Evolutionary conservation across 2,329 filamentous ascomycete genomes (phyloP).

Genomic region (Knufia petricola): DNA sequence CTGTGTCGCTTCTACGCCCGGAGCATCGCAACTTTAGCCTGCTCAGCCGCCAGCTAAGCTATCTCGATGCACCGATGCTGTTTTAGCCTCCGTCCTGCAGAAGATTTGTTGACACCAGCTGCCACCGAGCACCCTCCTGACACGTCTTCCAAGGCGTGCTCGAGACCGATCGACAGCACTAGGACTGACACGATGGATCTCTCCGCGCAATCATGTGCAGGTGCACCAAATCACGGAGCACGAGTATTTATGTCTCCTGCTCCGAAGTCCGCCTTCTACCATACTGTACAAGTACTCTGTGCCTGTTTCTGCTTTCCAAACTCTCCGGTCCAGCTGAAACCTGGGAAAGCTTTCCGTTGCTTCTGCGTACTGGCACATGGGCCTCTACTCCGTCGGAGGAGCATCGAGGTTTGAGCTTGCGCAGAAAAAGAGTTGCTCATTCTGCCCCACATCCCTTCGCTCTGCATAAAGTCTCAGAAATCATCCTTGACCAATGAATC

Average conservation of each 20-base stretch:
- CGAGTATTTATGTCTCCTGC: too few relatives aligned
- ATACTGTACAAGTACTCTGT: too few relatives aligned
- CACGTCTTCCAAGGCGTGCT: background rate
- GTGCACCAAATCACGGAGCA: too few relatives aligned
- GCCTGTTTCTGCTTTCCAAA: too few relatives aligned
- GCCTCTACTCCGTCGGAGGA: too few relatives aligned
- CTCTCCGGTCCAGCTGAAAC: too few relatives aligned
- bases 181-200: background rate
- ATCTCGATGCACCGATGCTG: slow-evolving; percentile 6
- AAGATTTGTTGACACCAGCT: slow-evolving; percentile 1
- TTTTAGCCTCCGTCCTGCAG: background rate
- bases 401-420: background rate
- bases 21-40: background rate
- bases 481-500: background rate
- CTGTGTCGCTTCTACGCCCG: background rate
- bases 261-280: too few relatives aligned
- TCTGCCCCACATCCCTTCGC: background rate
- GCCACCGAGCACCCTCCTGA: background rate
- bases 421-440: background rate
- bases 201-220: too few relatives aligned
- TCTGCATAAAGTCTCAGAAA: background rate
- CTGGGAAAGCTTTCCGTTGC: too few relatives aligned
- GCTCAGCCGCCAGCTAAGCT: slow-evolving; percentile 5
- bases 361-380: too few relatives aligned
- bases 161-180: background rate